Conservation (phyloP, 1,284 basidiomycete genomes). For the Sparassis latifolia region DNA sequence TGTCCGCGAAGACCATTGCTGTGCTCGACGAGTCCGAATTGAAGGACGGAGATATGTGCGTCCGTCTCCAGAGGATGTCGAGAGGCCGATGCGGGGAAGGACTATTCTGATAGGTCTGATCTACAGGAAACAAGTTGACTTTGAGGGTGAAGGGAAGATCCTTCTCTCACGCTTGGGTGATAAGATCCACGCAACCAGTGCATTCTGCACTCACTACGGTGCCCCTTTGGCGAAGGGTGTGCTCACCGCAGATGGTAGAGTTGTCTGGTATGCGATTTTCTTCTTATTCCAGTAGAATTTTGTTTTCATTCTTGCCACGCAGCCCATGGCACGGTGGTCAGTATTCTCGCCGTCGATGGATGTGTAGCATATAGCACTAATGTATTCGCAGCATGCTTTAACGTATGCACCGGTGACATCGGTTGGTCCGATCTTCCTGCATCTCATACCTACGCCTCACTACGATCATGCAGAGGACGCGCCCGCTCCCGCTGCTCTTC, state of each 20-base stretch:
- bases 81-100: background rate
- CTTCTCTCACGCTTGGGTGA: constrained; percentile 75
- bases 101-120: background rate
- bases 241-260: constrained; percentile 70
- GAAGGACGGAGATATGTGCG: constrained; percentile 73
- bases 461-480: constrained; percentile 64
- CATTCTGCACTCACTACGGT: constrained; percentile 88
- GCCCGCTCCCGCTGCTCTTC: constrained; percentile 81
- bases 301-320: background rate
- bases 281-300: background rate
- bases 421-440: constrained; percentile 31
- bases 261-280: constrained; percentile 57
- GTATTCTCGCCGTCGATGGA: constrained; percentile 10
- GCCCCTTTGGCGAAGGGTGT: constrained; percentile 83
- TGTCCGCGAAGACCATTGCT: constrained; percentile 50
- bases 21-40: constrained; percentile 64
- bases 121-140: constrained; percentile 74
- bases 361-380: background rate
- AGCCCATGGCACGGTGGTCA: constrained; percentile 88
- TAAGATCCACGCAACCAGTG: constrained; percentile 73
- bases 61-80: background rate
- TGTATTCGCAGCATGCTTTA: constrained; percentile 70
- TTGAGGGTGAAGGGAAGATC: constrained; percentile 74
- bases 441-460: background rate
- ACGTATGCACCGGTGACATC: constrained; percentile 74